Evolutionary conservation across 306 rosid species (phyloP).

Genomic region (Castanea mollissima): DNA sequence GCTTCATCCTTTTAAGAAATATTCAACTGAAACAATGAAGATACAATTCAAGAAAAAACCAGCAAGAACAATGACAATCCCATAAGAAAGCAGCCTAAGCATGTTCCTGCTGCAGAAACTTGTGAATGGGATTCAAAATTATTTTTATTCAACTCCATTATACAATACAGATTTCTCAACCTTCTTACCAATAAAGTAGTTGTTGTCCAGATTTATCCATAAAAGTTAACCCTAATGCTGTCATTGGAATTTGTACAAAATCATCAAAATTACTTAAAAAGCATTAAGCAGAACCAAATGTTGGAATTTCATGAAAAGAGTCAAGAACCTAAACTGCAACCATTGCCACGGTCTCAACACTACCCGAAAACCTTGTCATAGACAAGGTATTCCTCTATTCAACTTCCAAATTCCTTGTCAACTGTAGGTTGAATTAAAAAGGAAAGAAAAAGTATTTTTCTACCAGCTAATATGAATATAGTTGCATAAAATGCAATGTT

Average conservation of each 20-base stretch:
- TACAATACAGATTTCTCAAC: not conserved
- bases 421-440: not conserved
- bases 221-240: conserved; percentile 51
- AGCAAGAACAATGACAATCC: conserved; percentile 59
- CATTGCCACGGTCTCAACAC: conserved; percentile 70
- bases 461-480: conserved; percentile 80
- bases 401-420: not conserved
- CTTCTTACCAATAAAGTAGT: conserved; percentile 59
- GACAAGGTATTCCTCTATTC: conserved; percentile 16
- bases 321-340: conserved; percentile 69
- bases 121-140: conserved; percentile 13
- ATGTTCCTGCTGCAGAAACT: conserved; percentile 70
- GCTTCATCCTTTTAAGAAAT: not conserved
- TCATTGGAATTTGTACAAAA: conserved; percentile 57
- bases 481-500: conserved; percentile 76
- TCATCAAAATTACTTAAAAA: not conserved
- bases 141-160: not conserved
- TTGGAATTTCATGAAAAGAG: conserved; percentile 11
- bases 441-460: conserved; percentile 10
- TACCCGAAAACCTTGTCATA: conserved; percentile 70
- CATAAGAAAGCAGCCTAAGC: conserved; percentile 59
- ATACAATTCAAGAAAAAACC: conserved; percentile 31
- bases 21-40: not conserved
- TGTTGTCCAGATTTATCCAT: conserved; percentile 67
- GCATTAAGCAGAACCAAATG: conserved; percentile 16